A percentile compares a stretch with the other conserved stretches of the same genome.
Conservation (phyloP, 139 green algal genomes). For the Micractinium sp. region DNA sequence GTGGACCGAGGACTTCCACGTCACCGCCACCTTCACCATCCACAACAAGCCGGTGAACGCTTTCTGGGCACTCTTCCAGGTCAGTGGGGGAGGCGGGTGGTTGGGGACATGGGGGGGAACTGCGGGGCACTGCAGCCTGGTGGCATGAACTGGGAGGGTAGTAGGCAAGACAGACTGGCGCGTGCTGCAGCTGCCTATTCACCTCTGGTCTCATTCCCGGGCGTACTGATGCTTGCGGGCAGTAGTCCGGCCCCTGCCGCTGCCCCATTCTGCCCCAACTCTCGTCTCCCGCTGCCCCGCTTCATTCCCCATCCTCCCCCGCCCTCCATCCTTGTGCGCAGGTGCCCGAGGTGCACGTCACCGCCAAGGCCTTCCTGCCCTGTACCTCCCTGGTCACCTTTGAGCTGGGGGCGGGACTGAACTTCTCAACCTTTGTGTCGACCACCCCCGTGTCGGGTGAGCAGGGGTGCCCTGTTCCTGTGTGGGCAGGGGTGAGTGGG, state of each 20-base stretch:
- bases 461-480: too few relatives aligned
- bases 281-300: too few relatives aligned
- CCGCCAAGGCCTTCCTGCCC: constrained; percentile 74
- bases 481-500: not conserved
- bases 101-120: not conserved
- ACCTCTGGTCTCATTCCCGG: too few relatives aligned
- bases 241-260: too few relatives aligned
- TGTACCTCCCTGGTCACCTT: constrained; percentile 80
- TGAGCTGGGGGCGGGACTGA: constrained; percentile 65
- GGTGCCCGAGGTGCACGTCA: constrained; percentile 72
- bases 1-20: constrained; percentile 41
- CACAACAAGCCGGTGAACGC: constrained; percentile 86
- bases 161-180: not conserved
- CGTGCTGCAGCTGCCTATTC: too few relatives aligned
- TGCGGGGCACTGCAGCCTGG: too few relatives aligned
- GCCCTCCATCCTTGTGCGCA: not conserved
- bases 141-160: not conserved
- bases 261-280: too few relatives aligned
- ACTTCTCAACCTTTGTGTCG: constrained; percentile 72
- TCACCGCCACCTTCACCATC: constrained; percentile 62
- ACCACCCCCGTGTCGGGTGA: constrained; percentile 20
- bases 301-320: not conserved
- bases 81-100: constrained; percentile 2
- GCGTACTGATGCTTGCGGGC: too few relatives aligned
- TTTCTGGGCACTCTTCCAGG: constrained; percentile 73